Evolutionary conservation across 2,329 filamentous ascomycete genomes (phyloP).

Genomic region (Cladosporium sp.): DNA sequence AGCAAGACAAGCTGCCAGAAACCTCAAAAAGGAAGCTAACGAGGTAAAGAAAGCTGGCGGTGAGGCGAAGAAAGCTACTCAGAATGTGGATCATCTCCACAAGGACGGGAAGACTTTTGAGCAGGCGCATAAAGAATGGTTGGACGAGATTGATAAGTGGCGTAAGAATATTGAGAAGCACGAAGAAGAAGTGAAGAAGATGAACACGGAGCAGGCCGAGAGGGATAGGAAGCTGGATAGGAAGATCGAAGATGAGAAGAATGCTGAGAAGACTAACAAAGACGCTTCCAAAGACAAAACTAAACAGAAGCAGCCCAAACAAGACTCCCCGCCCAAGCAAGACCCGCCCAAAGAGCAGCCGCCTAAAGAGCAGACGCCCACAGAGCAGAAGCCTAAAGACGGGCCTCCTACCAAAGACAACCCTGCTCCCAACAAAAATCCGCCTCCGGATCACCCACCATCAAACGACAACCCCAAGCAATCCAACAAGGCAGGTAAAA

Average conservation of each 20-base stretch:
- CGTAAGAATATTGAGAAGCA: fast-evolving
- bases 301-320: neutral
- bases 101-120: neutral
- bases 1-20: neutral
- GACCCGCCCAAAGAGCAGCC: neutral
- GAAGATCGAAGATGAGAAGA: neutral
- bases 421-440: too few relatives aligned
- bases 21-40: neutral
- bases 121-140: neutral
- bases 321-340: neutral
- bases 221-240: neutral
- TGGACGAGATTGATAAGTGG: neutral
- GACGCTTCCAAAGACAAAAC: neutral
- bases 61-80: neutral
- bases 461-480: too few relatives aligned
- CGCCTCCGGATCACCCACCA: too few relatives aligned
- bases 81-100: neutral
- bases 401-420: neutral
- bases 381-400: neutral
- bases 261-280: neutral
- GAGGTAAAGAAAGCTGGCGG: neutral
- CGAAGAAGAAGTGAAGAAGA: neutral
- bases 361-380: neutral
- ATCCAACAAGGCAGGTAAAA: too few relatives aligned
- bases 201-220: too few relatives aligned